Evolutionary conservation across 148 eudicot genomes (phyloP).

Genomic region (Selenicereus undatus): DNA sequence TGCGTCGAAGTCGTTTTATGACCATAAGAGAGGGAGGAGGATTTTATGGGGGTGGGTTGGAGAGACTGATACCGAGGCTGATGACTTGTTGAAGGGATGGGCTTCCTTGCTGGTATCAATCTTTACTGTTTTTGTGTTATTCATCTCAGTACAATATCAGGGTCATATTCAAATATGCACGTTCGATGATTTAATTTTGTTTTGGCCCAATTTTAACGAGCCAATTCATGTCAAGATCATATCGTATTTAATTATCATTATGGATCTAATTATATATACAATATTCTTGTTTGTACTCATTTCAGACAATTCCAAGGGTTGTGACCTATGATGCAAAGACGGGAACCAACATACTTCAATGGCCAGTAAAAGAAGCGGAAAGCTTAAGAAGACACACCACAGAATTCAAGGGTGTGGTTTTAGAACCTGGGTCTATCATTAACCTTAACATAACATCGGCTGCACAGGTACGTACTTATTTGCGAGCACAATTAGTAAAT

Average conservation of each 20-base stretch:
- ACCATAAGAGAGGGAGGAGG: conserved; percentile 59
- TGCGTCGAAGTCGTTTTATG: conserved; percentile 89
- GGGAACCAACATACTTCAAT: conserved; percentile 62
- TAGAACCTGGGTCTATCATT: conserved; percentile 59
- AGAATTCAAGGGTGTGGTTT: conserved; percentile 30
- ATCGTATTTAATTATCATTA: background rate
- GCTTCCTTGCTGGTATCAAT: conserved; percentile 71
- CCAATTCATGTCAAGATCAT: background rate
- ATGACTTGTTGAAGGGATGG: conserved; percentile 79
- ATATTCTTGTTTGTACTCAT: background rate
- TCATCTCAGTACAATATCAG: background rate
- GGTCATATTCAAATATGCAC: background rate
- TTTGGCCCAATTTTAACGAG: background rate
- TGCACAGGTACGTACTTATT: conserved; percentile 47
- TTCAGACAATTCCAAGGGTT: conserved; percentile 69
- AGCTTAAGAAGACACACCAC: conserved; percentile 40
- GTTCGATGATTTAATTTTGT: background rate
- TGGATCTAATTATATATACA: background rate
- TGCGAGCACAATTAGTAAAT: no score
- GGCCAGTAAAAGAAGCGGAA: conserved; percentile 80
- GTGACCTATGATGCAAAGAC: conserved; percentile 67
- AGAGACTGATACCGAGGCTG: conserved; percentile 62
- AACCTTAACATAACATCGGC: conserved; percentile 58
- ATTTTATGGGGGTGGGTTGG: conserved; percentile 87
- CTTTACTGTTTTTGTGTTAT: background rate